Base-by-base conservation (phyloP, 805 yeast species). In the Candida glaebosa region DNA sequence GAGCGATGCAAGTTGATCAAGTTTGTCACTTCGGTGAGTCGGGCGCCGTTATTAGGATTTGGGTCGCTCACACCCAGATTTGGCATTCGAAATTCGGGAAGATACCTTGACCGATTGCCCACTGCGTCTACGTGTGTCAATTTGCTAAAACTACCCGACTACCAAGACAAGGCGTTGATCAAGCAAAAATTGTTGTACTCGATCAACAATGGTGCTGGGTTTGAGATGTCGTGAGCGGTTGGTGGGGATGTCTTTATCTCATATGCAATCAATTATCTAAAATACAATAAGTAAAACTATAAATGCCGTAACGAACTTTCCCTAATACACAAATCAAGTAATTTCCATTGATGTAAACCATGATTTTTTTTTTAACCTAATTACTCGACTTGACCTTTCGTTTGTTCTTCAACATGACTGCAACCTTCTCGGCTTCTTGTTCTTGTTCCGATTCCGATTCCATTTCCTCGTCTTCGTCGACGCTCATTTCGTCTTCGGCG, bases 121-220 rank as follows among this genome's bases (percentile, higher is more conserved):
- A 87, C 97, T 0, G 85, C 98, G 0, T 81, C 96, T 0, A 93
- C 99, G 0, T 93, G 99, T 69, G 87, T 89, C 22, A 93, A 93
- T 56, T 62, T 93, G 43, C 67, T 93, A 46, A 89, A 84, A 54
- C 61, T 93, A 19, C 99, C 99, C 0, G 84, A 89, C 56, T 93
- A 93, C 59, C 64, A 68, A 48, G 67, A 84, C 50, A 84, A 81
- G 52, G 60, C 69, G 31, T 18, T 74, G 2, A 63, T 93, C 33
- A 72, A 72, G 42, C 63, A 73, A 33, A 90, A 89, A 58, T 61
- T 91, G 40, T 56, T 88, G 18, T 87, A 84, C 58, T 80, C 96
- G 1, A 89, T 93, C 38, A 78, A 80, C 42, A 73, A 90, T 0
- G 88, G 82, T 3, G 89, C 96, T 1, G 86, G 97, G 2, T 91